These are phyloP conservation scores for Eragrostis tef DNA, from an alignment of 202 grass and related monocot species.

Conservation along the genomic window DNA sequence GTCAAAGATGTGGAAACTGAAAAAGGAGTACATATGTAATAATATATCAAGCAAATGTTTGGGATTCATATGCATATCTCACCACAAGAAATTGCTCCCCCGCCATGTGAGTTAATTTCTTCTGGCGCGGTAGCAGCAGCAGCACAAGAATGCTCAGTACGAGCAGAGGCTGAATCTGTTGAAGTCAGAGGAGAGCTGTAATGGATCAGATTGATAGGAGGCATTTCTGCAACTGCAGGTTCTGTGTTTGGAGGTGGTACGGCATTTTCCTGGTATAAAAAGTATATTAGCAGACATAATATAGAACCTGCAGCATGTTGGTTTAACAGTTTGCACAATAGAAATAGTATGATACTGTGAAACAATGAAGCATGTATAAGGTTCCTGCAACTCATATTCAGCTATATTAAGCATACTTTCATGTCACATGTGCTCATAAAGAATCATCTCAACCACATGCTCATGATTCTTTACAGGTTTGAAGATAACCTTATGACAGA, in stretches of 20 bases:
- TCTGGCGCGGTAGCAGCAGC: constrained; percentile 52
- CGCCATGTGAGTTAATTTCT: constrained; percentile 73
- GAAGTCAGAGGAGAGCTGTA: constrained; percentile 59
- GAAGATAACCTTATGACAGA: neutral
- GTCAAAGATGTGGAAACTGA: constrained; percentile 24
- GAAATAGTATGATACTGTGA: constrained; percentile 17
- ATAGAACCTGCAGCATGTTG: constrained; percentile 19
- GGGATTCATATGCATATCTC: constrained; percentile 28
- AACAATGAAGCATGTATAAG: constrained; percentile 6
- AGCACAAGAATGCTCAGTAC: constrained; percentile 63
- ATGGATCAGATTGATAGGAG: constrained; percentile 51
- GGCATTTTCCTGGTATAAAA: constrained; percentile 67
- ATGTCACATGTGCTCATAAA: constrained; percentile 11
- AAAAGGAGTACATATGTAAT: constrained; percentile 10
- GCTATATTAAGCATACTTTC: neutral
- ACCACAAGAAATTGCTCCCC: constrained; percentile 49
- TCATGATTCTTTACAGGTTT: constrained; percentile 13
- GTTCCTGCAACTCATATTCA: constrained; percentile 26
- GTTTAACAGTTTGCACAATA: constrained; percentile 25
- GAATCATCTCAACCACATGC: neutral
- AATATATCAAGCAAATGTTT: constrained; percentile 28
- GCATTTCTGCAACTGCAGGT: constrained; percentile 49
- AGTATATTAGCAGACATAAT: constrained; percentile 38
- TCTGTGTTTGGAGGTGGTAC: constrained; percentile 43
- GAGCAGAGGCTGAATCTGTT: constrained; percentile 61